Base-by-base conservation (phyloP, 2,329 filamentous ascomycete genomes). In the Fusarium xyrophilum region DNA sequence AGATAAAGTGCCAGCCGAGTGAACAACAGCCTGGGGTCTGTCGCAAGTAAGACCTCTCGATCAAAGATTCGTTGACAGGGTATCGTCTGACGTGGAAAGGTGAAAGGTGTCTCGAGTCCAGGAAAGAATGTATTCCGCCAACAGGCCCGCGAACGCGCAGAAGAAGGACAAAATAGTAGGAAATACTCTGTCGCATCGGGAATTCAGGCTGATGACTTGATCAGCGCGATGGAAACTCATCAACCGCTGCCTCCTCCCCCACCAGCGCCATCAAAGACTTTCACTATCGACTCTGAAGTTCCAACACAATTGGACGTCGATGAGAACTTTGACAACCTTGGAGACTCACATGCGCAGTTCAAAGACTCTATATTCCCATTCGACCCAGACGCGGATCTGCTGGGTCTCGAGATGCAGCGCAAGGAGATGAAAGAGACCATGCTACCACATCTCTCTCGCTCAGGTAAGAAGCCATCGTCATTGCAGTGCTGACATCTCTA, bases 241-340 rank as follows among this genome's bases (percentile, higher is more conserved):
- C 74, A 69, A 35, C 74, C 73, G 9, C 77, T 50, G 14, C 65
- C 62, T 15, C 76, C 23, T 77, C 60, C 67, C 25, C 63, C 64
- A 27, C 33, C 78, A 2, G 75, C 82, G 6, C 81, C 82, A 1
- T 81, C 82, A 67, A 82, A 82, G 78, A 86, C 81, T 19, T 85
- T 86, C 71, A 84, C 80, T 69, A 85, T 85, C 71, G 81, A 86
- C 76, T 85, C 85, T 72, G 78, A 80, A 56, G 79, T 86, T 71
- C 76, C 82, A 0, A 76, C 74, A 9, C 76, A 73, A 35, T 74
- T 79, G 9, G 80, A 83, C 13, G 68, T 77, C 2, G 75, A 76
- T 25, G 77, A 80, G 50, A 76, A 76, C 60, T 77, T 85, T 36
- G 81, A 84, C 25, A 71, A 71, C 2, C 75, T 87, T 9, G 79